Percentiles rank a stretch among this genome's conserved stretches.
Evolutionary conservation across 2,329 filamentous ascomycete species (phyloP).

Genomic region (Chrysoporthe cubensis): DNA sequence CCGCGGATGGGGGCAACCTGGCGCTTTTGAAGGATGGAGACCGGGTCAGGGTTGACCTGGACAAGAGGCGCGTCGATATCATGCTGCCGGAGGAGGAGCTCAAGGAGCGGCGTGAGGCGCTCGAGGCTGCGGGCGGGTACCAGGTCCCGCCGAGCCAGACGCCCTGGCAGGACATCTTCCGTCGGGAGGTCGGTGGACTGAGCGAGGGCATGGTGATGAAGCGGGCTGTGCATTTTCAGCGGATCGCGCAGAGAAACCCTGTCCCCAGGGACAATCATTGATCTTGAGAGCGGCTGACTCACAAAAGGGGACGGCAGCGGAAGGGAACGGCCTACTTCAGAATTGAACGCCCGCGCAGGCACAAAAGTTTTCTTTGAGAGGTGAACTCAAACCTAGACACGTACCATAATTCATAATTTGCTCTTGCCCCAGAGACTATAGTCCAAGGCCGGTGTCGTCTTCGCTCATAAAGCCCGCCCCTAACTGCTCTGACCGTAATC

Average conservation of each 20-base stretch:
- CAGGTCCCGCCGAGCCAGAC: conserved; percentile 47
- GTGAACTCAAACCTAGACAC: neutral
- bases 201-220: conserved; percentile 52
- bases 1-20: conserved; percentile 57
- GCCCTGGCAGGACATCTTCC: conserved; percentile 55
- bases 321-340: too few species aligned
- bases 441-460: too few species aligned
- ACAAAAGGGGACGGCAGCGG: too few species aligned
- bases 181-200: conserved; percentile 49
- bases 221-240: conserved; percentile 50
- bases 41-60: conserved; percentile 53
- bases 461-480: too few species aligned
- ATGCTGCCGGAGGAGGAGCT: conserved; percentile 44
- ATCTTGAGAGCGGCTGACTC: neutral
- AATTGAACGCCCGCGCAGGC: too few species aligned
- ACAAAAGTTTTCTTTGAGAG: neutral
- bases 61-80: conserved; percentile 52
- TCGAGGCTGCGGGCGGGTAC: conserved; percentile 45
- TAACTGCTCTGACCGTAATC: neutral
- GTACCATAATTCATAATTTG: neutral
- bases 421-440: too few species aligned
- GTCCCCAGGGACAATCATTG: conserved; percentile 50
- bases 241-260: conserved; percentile 47
- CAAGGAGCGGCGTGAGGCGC: conserved; percentile 42
- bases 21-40: conserved; percentile 55